Conservation (phyloP, 768 basidiomycete species). For the Tylopilus sp. region DNA sequence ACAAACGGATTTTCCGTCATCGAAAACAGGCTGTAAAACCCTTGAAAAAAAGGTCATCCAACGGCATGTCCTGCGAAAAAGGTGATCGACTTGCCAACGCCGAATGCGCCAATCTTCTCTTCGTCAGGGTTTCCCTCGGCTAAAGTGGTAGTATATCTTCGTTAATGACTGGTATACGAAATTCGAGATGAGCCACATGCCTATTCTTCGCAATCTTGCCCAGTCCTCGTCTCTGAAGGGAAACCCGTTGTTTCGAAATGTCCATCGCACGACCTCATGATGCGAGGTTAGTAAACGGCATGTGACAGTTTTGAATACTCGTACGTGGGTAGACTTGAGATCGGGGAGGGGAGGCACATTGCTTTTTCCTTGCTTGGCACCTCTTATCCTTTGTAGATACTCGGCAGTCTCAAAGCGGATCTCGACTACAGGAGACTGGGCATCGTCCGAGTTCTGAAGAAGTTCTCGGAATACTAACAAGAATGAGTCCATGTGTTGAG, state of each 20-base stretch:
- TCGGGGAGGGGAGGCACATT: slow-evolving; percentile 45
- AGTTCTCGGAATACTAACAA: slow-evolving; percentile 70
- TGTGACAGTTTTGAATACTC: slow-evolving; percentile 13
- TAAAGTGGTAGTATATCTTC: background rate
- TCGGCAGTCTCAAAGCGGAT: slow-evolving; percentile 72
- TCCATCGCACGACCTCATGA: slow-evolving; percentile 73
- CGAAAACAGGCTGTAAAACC: slow-evolving; percentile 80
- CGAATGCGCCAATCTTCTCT: slow-evolving; percentile 26
- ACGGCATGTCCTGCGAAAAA: background rate
- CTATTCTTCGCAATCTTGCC: background rate
- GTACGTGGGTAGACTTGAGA: slow-evolving; percentile 58
- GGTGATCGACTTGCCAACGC: slow-evolving; percentile 14
- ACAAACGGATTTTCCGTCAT: slow-evolving; percentile 83
- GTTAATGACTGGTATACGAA: background rate
- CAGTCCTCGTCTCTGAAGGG: slow-evolving; percentile 51
- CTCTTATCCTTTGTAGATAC: slow-evolving; percentile 34
- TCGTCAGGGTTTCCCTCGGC: slow-evolving; percentile 27
- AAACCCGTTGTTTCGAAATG: slow-evolving; percentile 85
- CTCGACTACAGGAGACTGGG: slow-evolving; percentile 69
- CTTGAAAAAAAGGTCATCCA: slow-evolving; percentile 25
- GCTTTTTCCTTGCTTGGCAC: background rate
- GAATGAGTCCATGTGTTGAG: background rate
- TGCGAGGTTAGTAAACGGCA: background rate
- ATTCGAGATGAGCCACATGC: background rate
- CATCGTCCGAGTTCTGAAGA: slow-evolving; percentile 95